A percentile compares a stretch with the other conserved stretches of the same genome.
phyloP scores from a whole-genome alignment of 2,329 filamentous ascomycete genomes.

The Cladophialophora exuberans region DNA sequence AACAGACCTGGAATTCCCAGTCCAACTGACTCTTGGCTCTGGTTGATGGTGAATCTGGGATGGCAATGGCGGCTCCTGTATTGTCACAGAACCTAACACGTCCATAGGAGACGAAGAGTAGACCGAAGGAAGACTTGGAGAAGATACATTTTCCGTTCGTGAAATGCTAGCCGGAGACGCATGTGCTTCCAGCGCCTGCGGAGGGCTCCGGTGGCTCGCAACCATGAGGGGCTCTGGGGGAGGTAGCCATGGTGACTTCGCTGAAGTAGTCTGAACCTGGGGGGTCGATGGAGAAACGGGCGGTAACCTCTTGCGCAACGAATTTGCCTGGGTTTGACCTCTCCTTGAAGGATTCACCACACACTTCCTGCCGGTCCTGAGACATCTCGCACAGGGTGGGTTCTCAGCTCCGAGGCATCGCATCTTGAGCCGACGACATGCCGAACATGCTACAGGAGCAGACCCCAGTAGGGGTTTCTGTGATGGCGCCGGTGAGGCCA shows the following conservation, averaged over 20 bases:
- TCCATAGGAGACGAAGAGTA: constrained; percentile 11
- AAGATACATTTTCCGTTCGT: background rate
- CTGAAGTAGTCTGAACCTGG: no score
- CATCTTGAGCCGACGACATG: constrained; percentile 19
- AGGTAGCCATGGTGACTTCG: no score
- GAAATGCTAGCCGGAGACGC: constrained; percentile 9
- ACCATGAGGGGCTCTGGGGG: no score
- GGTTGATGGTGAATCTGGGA: background rate
- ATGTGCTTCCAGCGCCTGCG: background rate
- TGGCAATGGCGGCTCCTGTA: background rate
- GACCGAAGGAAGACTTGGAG: constrained; percentile 7
- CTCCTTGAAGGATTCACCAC: constrained; percentile 11
- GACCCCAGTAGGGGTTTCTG: constrained; percentile 14
- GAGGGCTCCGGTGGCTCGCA: constrained; percentile 6
- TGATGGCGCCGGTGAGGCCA: background rate
- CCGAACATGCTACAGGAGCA: constrained; percentile 11
- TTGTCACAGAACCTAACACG: constrained; percentile 1
- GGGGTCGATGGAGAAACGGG: background rate
- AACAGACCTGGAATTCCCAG: background rate
- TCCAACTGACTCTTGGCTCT: background rate
- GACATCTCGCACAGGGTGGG: constrained; percentile 7
- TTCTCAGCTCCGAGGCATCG: constrained; percentile 12
- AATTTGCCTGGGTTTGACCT: constrained; percentile 3
- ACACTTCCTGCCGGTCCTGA: constrained; percentile 5
- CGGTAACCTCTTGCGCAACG: constrained; percentile 1